Base-by-base conservation (phyloP, 148 eudicot species). In the Simmondsia chinensis region DNA sequence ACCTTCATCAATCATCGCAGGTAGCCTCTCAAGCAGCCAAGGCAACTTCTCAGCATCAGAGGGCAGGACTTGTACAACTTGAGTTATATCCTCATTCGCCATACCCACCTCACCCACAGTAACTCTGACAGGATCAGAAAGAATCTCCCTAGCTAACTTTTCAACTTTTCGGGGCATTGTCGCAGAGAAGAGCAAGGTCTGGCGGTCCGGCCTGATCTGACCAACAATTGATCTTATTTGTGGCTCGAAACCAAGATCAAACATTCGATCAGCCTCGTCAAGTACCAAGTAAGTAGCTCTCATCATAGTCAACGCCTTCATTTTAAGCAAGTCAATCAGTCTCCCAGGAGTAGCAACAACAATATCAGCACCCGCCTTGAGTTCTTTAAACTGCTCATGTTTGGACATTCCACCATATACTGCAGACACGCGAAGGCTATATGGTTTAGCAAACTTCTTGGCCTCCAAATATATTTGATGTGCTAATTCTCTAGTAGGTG, bases 361-460 rank as follows among this genome's bases (percentile, higher is more conserved):
- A 45, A 91, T 79, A 60, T 85, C 99, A 24, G 83, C 73, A 44
- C 99, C 95, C 31, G 95, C 81, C 63, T 91, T 85, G 5, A 86
- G 79, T 66, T 91, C 99, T 73, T 91, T 91, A 46, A 82, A 85
- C 68, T 86, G 95, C 8, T 91, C 99, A 49, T 82, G 88, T 60
- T 91, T 91, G 27, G 96, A 86, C 99, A 91, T 82, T 23, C 99
- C 99, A 70, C 99, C 99, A 71, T 85, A 86, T 22, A 91, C 95
- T 39, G 94, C 99, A 48, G 94, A 70, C n/a, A 91, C 94, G 51
- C 94, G 89, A 42, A 91, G 57, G 13, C 79, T 70, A 36, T 74
- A 64, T 13, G 79, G 69, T 64, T 91, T 91, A 33, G 99, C 71
- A 62, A 86, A 91, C 62, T 91, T 91, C 69, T 80, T 86, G 42